Evolutionary conservation across 495 filamentous ascomycete species (phyloP), one percentile per base, ranked within the genome.

Genomic region (Friedmanniomyces simplex): DNA sequence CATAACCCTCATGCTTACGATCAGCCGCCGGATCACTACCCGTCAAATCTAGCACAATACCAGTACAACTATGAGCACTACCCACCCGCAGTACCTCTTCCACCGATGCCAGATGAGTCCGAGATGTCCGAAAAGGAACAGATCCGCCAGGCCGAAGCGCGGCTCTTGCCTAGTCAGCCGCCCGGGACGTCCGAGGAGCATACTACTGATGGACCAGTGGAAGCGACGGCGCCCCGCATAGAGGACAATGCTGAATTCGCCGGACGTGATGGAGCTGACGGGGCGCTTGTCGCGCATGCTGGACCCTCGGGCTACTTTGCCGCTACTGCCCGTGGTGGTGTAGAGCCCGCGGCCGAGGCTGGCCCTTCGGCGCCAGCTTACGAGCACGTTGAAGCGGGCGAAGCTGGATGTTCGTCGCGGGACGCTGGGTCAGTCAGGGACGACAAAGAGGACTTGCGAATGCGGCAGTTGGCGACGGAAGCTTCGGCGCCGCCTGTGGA

Each of bases 401-500:
- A 22, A 20, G 11, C 25, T 2, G 52, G 12, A 12, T 18, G 42
- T 32, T 10, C 4, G 11, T 11, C 53, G 16, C 21, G n/a, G 20
- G 30, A 43, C 24, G 41, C 50, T 24, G 49, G 25, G 39, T 71
- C 70, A n/a, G n/a, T n/a, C n/a, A n/a, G n/a, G n/a, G 87, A 89
- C 22, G 91, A 96, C 66, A 96, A 96, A 67, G 82, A 86, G 63
- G 91, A 95, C 64, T 75, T 89, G 21, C 88, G 95, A 65, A 80
- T 87, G 6, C 82, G 77, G 48, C 77, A 88, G 55, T 70, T 96
- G 4, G 72, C 91, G 48, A 77, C 78, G 58, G 82, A 89, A 63
- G 81, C 82, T 0, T 34, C 66, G 61, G 37, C 48, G 11, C 49
- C 39, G 12, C 50, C 57, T 1, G 18, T 26, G 12, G 42, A 50